Evolutionary conservation across 2,329 filamentous ascomycete genomes (phyloP).

Genomic region (Ascochyta clinopodiicola): DNA sequence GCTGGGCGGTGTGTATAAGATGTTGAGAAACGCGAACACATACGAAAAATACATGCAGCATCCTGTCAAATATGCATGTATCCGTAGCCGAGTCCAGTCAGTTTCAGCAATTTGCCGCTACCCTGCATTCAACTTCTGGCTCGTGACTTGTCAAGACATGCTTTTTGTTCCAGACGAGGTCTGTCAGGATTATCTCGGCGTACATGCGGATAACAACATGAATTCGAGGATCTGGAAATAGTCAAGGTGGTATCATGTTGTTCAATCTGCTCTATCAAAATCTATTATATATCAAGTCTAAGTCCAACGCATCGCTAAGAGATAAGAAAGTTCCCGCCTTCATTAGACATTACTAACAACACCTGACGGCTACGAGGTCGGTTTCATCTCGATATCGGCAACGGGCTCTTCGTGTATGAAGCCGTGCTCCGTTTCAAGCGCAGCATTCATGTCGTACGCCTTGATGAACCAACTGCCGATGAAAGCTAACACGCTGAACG

Average conservation of each 20-base stretch:
- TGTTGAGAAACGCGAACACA: slow-evolving; percentile 19
- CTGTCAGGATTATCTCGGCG: slow-evolving; percentile 23
- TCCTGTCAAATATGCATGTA: background rate
- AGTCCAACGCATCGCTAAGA: no score
- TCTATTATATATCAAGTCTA: no score
- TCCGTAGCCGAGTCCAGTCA: background rate
- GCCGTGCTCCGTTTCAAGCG: slow-evolving; percentile 57
- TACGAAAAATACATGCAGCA: no score
- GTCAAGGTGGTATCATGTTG: no score
- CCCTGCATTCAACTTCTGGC: slow-evolving; percentile 28
- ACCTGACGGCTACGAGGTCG: no score
- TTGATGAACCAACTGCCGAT: slow-evolving; percentile 61
- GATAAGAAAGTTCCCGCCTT: no score
- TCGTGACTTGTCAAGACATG: slow-evolving; percentile 44
- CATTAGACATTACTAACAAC: no score
- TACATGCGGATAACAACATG: background rate
- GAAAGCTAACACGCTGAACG: slow-evolving; percentile 58
- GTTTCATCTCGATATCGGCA: slow-evolving; percentile 30
- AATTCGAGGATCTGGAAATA: no score
- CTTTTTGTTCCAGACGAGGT: slow-evolving; percentile 36
- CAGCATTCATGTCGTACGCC: slow-evolving; percentile 53
- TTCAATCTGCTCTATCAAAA: no score
- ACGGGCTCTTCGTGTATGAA: slow-evolving; percentile 49
- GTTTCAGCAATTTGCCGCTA: background rate
- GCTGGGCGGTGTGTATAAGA: slow-evolving; percentile 27